These are phyloP conservation scores for Micractinium sp. DNA, from an alignment of 139 green algal genomes.

Conservation along the genomic window DNA sequence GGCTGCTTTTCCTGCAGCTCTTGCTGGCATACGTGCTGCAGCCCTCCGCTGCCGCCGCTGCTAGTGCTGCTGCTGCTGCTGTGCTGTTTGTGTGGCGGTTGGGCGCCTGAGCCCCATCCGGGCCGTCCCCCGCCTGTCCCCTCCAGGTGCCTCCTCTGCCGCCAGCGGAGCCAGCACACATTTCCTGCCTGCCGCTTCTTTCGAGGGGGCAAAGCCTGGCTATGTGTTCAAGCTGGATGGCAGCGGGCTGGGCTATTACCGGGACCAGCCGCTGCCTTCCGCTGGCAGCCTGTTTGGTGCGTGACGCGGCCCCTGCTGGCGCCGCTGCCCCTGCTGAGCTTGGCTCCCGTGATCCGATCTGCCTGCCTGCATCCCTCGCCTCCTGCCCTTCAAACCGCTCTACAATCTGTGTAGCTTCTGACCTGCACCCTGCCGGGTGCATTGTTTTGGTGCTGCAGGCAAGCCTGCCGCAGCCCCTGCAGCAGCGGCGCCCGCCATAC, in stretches of 20 bases:
- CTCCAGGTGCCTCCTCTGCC: not conserved
- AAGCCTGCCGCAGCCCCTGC: not conserved
- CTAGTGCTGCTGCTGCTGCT: not conserved
- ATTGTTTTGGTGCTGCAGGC: not conserved
- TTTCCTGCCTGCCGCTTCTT: conserved; percentile 48
- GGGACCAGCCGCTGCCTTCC: conserved; percentile 35
- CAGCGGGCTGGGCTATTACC: conserved; percentile 74
- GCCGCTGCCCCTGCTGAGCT: too few species aligned
- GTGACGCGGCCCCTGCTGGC: not conserved
- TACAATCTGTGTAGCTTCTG: not conserved
- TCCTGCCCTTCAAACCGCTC: not conserved
- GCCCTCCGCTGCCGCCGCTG: not conserved
- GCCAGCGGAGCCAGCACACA: not conserved
- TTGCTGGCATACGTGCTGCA: not conserved
- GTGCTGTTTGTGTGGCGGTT: not conserved
- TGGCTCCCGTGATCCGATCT: too few species aligned
- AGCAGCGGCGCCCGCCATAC: not conserved
- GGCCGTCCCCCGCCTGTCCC: not conserved
- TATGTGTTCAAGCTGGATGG: conserved; percentile 65
- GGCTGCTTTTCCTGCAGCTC: not conserved
- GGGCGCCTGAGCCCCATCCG: not conserved
- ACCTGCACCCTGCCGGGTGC: not conserved
- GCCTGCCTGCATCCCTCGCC: not conserved
- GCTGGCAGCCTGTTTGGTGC: conserved; percentile 32
- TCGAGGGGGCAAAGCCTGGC: conserved; percentile 51